Evolutionary conservation across 495 filamentous ascomycete species (phyloP).

Genomic region (Penicillium atrosanguineum): DNA sequence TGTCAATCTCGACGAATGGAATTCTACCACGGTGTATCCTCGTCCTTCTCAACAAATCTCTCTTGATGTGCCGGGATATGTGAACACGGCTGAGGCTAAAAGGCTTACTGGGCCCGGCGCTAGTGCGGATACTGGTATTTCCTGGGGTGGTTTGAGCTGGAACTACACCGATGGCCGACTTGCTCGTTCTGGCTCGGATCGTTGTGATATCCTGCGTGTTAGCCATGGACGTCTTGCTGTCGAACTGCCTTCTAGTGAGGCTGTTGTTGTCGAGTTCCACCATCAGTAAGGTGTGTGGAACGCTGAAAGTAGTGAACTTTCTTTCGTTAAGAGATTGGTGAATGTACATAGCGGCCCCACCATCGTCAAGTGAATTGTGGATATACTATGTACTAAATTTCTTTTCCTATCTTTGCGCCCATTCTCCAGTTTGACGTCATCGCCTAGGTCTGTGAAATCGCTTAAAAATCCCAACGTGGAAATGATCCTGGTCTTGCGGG

Average conservation of each 20-base stretch:
- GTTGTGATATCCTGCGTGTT: not conserved
- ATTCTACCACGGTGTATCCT: conserved; percentile 11
- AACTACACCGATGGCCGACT: conserved; percentile 17
- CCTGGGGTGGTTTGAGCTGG: conserved; percentile 16
- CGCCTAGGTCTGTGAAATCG: too few species aligned
- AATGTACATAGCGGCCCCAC: too few species aligned
- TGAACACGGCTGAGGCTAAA: conserved; percentile 6
- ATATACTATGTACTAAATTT: too few species aligned
- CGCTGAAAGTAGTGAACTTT: too few species aligned
- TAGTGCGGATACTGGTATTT: conserved; percentile 7
- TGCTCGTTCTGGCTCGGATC: not conserved
- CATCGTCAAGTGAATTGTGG: too few species aligned
- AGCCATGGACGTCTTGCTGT: not conserved
- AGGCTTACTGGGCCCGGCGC: conserved; percentile 12
- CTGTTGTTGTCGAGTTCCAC: conserved; percentile 18
- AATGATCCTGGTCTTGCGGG: too few species aligned
- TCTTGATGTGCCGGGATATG: conserved; percentile 3
- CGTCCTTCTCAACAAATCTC: conserved; percentile 7
- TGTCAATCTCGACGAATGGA: conserved; percentile 19
- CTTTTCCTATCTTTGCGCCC: too few species aligned
- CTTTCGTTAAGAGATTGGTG: too few species aligned
- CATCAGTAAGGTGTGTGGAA: too few species aligned
- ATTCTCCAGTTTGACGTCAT: too few species aligned
- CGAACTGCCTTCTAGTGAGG: conserved; percentile 5
- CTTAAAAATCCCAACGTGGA: too few species aligned